phyloP scores from a whole-genome alignment of 1,139 yeast genomes.

The Hyphopichia wangnamkhiaoensis region DNA sequence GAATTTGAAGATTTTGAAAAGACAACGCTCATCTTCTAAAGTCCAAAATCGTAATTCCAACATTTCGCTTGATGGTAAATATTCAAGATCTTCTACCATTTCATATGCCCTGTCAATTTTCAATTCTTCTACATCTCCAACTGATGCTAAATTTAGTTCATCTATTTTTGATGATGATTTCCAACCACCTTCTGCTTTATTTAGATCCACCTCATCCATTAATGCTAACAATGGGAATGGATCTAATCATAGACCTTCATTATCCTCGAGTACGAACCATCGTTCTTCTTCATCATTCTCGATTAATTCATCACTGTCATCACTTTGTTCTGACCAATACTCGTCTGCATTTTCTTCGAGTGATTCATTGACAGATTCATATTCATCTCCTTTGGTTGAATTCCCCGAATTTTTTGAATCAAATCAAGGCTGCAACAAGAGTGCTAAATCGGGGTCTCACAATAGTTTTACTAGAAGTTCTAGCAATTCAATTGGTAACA shows the following conservation, averaged over 20 bases:
- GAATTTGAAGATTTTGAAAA: slow-evolving; percentile 35
- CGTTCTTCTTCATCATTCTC: slow-evolving; percentile 23
- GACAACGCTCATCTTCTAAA: slow-evolving; percentile 31
- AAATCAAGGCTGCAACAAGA: slow-evolving; percentile 6
- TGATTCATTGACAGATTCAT: slow-evolving; percentile 29
- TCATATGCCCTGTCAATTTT: slow-evolving; percentile 24
- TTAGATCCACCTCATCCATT: slow-evolving; percentile 17
- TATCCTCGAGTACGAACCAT: slow-evolving; percentile 18
- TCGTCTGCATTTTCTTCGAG: slow-evolving; percentile 26
- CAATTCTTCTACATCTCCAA: slow-evolving; percentile 11
- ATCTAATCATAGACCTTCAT: slow-evolving; percentile 17
- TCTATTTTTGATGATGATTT: slow-evolving; percentile 20
- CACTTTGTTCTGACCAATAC: slow-evolving; percentile 25
- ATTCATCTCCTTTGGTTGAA: slow-evolving; percentile 25
- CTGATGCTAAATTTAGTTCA: background rate
- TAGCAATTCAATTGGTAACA: slow-evolving; percentile 1
- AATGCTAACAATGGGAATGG: background rate
- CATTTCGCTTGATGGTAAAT: background rate
- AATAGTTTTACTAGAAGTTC: slow-evolving; percentile 3
- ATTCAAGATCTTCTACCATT: slow-evolving; percentile 19
- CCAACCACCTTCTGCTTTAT: slow-evolving; percentile 37
- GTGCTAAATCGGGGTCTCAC: slow-evolving; percentile 3
- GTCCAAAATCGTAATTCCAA: slow-evolving; percentile 6
- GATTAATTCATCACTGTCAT: slow-evolving; percentile 27
- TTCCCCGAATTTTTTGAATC: slow-evolving; percentile 19